Base-by-base conservation (phyloP, 768 basidiomycete species). In the Mycena epipterygia region DNA sequence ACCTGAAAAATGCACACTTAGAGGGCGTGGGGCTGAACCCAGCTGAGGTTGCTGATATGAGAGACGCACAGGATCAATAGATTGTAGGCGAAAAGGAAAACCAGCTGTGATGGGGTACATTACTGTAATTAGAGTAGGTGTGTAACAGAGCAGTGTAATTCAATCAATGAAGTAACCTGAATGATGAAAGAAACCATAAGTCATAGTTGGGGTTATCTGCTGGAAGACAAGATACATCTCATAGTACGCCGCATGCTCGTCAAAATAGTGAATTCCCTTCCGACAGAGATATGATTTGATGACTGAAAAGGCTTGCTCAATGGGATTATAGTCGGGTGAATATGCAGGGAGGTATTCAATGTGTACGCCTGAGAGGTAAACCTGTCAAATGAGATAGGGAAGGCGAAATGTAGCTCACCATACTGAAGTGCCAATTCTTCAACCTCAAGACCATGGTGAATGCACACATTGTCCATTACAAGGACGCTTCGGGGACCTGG, bases 181-280 rank as follows among this genome's bases (percentile, higher is more conserved):
- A 25, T 63, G 62, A 9, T n/a, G 51, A 37, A 30, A 63, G 19
- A 63, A 63, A 21, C 51, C 51, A n/a, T 53, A 63, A 12, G 62
- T 63, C 62, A 63, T 63, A 2, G 17, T n/a, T 1, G 51, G 51
- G 2, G 56, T 59, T 2, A 67, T 41, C 35, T 51, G 13, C 13
- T 58, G 56, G 12, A 58, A 58, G 6, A 39, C 7, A 21, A 23
- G 17, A 29, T 58, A 58, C 23, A 58, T 58, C 27, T 58, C 56
- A 21, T 58, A 58, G 39, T 58, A 41, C 2, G 56, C 56, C 1
- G 56, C 56, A 42, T 58, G 32, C 27, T 58, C 56, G 30, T 58
- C 23, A 21, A 58, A 58, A 30, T 37, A 42, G 29, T 58, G 37
- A 37, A 58, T 58, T 2, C 56, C 37, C n/a, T 29, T 17, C 25